phyloP scores from a whole-genome alignment of 1,139 yeast genomes.

The Saccharomycopsis hybrid region DNA sequence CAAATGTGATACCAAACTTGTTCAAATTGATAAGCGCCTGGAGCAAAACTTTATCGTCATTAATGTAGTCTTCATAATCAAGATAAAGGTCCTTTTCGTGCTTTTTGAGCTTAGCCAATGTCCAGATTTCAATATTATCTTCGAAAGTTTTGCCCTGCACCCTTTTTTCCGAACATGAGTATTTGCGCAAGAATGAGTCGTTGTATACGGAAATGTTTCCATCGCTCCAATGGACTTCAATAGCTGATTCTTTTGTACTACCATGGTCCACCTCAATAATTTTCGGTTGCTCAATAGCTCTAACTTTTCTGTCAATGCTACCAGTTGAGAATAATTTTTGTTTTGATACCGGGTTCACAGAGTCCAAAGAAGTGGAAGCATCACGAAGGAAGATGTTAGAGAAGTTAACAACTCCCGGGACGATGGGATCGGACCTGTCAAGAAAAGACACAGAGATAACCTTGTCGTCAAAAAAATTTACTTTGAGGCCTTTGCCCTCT shows the following conservation, averaged over 20 bases:
- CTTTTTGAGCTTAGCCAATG: constrained; percentile 27
- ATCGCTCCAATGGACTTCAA: constrained; percentile 52
- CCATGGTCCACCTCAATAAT: constrained; percentile 28
- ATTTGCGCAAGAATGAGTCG: constrained; percentile 40
- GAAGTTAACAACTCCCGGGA: constrained; percentile 34
- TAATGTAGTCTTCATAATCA: constrained; percentile 40
- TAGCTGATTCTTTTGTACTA: constrained; percentile 26
- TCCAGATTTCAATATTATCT: constrained; percentile 40
- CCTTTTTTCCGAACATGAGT: constrained; percentile 35
- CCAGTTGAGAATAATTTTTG: constrained; percentile 69
- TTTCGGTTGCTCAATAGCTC: constrained; percentile 29
- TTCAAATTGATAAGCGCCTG: constrained; percentile 43
- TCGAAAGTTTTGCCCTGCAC: constrained; percentile 29
- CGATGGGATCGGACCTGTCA: constrained; percentile 13
- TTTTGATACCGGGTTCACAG: constrained; percentile 50
- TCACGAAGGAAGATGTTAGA: constrained; percentile 60
- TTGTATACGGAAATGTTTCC: constrained; percentile 45
- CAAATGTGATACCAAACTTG: constrained; percentile 50
- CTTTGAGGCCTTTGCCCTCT: constrained; percentile 13
- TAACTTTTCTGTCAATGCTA: constrained; percentile 30
- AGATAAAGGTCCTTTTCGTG: constrained; percentile 28
- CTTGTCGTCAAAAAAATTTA: constrained; percentile 19
- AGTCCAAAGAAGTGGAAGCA: constrained; percentile 43
- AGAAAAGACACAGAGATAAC: constrained; percentile 18
- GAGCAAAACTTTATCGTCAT: constrained; percentile 33